Base-by-base conservation (phyloP, 1,284 basidiomycete species). In the Omphalotus olearius region DNA sequence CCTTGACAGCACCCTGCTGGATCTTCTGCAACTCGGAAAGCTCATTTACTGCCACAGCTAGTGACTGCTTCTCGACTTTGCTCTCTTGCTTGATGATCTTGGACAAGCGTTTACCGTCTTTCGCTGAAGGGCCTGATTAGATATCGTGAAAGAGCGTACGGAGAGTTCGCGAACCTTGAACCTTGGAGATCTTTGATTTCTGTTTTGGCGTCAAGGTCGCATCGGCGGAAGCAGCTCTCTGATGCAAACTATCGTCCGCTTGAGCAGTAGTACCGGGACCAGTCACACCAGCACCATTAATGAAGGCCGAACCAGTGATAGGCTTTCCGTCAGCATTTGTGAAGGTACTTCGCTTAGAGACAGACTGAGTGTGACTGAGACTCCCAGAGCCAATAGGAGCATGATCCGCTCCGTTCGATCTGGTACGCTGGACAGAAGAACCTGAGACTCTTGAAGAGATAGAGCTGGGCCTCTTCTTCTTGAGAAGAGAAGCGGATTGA, bases 1-100 rank as follows among this genome's bases (percentile, higher is more conserved):
- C 78, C 69, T 79, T 79, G 53, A 81, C 67, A 0, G 78, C 73
- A 3, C 62, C 64, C 58, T 74, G 76, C 62, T 82, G 81, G 18
- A 78, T 57, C 63, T 69, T 73, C 59, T 82, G 80, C 5, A 80
- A 59, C 37, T 77, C 73, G 1, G 67, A 65, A n/a, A 82, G 71
- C 57, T 84, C 80, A 28, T 67, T 66, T 50, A 81, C 70, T 0
- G 75, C 73, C 4, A 74, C 63, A 3, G 64, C 60, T 20, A 83
- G 60, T 0, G 78, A 68, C 49, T 72, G 62, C 61, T 76, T 75
- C 64, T 82, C 79, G 1, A 72, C 67, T 59, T 76, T 78, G 4
- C 69, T 77, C 63, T 82, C 80, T 10, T 69, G 59, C 59, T 70
- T 75, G 56, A 82, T 76, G 37, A 83, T 72, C 60, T 75, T 80